Evolutionary conservation across 371 early-diverging fungal species (phyloP).

Genomic region (Mucor irregularis): DNA sequence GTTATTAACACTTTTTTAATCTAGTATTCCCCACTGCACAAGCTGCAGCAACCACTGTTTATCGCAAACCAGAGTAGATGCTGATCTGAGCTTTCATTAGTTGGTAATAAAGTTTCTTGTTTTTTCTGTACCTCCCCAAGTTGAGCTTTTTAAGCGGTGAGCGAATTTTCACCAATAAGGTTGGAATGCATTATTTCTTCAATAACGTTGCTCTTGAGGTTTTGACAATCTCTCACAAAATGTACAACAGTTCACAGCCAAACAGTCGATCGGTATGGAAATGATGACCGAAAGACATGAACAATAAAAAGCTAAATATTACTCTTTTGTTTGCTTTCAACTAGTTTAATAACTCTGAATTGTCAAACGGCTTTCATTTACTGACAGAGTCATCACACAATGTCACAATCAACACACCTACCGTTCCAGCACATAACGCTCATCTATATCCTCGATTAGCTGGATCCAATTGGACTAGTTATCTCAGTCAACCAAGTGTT

Average conservation of each 20-base stretch:
- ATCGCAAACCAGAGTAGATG: constrained; percentile 8
- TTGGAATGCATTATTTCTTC: too few relatives aligned
- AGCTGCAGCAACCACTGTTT: constrained; percentile 53
- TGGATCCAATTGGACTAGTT: constrained; percentile 44
- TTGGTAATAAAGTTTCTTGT: too few relatives aligned
- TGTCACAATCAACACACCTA: constrained; percentile 31
- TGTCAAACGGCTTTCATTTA: constrained; percentile 27
- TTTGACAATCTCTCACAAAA: neutral
- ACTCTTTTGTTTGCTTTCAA: neutral
- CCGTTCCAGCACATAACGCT: constrained; percentile 20
- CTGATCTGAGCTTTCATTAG: too few relatives aligned
- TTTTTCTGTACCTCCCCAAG: too few relatives aligned
- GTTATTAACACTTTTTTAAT: neutral
- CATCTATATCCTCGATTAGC: constrained; percentile 46
- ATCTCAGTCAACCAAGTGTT: constrained; percentile 31
- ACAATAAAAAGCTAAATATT: too few relatives aligned
- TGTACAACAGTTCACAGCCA: neutral
- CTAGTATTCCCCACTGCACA: constrained; percentile 70
- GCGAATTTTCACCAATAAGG: too few relatives aligned
- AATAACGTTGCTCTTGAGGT: too few relatives aligned
- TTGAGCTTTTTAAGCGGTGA: too few relatives aligned
- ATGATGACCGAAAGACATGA: neutral
- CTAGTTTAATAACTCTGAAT: constrained; percentile 32
- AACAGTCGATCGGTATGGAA: neutral
- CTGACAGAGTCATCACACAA: constrained; percentile 31